Evolutionary conservation across 805 yeast genomes (phyloP).

Genomic region (Kluyveromyces nonfermentans): DNA sequence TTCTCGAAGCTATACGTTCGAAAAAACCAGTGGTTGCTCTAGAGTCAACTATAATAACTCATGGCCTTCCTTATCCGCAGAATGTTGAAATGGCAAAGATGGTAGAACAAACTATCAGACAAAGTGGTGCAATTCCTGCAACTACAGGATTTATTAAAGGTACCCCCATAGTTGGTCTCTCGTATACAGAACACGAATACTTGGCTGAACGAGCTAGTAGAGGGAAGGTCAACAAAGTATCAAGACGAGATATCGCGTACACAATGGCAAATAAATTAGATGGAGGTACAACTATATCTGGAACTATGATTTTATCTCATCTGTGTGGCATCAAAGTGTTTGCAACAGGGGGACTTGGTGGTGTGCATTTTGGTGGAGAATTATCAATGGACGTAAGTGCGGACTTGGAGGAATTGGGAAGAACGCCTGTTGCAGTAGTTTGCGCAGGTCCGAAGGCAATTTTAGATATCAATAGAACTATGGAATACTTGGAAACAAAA

Average conservation of each 20-base stretch:
- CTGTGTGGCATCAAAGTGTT: slow-evolving; percentile 72
- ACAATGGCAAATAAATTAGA: slow-evolving; percentile 52
- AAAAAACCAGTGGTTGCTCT: slow-evolving; percentile 67
- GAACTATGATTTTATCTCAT: slow-evolving; percentile 75
- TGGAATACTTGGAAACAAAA: slow-evolving; percentile 83
- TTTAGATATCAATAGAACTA: slow-evolving; percentile 66
- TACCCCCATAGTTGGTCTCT: slow-evolving; percentile 58
- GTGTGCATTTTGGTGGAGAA: slow-evolving; percentile 77
- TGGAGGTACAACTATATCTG: slow-evolving; percentile 89
- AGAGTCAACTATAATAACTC: slow-evolving; percentile 83
- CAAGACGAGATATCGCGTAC: slow-evolving; percentile 70
- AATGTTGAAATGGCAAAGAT: slow-evolving; percentile 62
- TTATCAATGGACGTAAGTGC: slow-evolving; percentile 74
- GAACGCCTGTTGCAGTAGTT: slow-evolving; percentile 81
- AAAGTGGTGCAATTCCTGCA: slow-evolving; percentile 68
- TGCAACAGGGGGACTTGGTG: slow-evolving; percentile 92
- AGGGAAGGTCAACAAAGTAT: slow-evolving; percentile 45
- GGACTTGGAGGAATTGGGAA: slow-evolving; percentile 74
- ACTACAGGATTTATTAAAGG: slow-evolving; percentile 76
- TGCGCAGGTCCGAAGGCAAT: slow-evolving; percentile 90
- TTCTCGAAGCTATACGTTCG: slow-evolving; percentile 49
- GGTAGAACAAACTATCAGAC: slow-evolving; percentile 55
- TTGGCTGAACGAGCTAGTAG: slow-evolving; percentile 33
- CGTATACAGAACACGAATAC: slow-evolving; percentile 36
- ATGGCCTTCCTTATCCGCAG: slow-evolving; percentile 77